Evolutionary conservation across 495 filamentous ascomycete genomes (phyloP), one percentile per base, ranked within the genome.

Genomic region (Beverwykella pulmonaria): DNA sequence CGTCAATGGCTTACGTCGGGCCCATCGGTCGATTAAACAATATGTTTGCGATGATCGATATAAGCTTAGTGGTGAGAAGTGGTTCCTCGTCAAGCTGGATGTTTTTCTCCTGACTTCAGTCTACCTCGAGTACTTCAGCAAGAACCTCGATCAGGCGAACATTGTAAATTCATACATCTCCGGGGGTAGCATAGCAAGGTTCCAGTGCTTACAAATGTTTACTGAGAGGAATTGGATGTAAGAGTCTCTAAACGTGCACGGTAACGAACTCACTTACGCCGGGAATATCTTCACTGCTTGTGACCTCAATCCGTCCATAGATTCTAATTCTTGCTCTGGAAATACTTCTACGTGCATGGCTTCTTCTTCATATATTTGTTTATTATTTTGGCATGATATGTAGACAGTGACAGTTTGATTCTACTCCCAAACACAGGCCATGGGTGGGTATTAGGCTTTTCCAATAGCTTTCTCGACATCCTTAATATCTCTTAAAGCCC

Each of bases 191-290:
- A 5, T 34, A 4, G 6, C 5, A 48, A n/a, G 17, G 4, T 48
- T 5, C 6, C 6, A 48, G 20, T 48, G 44, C n/a, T 4, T 4
- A 6, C n/a, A 6, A 17, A 53, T 53, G 49, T 25, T 9, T 15
- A 53, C 49, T 53, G 25, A 53, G 8, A 14, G 2, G 15, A 14
- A 26, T 5, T 29, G 26, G 0, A 83, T 87, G 74, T 86, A 87
- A 57, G 85, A 87, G 62, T 84, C 86, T 54, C 77, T 88, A 17
- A 67, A 74, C 15, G 75, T 88, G n/a, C 79, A 82, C 36, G 83
- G 84, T 2, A 84, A 82, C 53, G 74, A 88, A 67, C 67, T 80
- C n/a, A 79, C 71, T 2, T 71, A 70, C 53, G 25, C 34, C 19
- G 19, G 25, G 7, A 57, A 36, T 41, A 59, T 72, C 50, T 56